Conservation (phyloP, 176 grass and related monocot genomes). For the Eragrostis curvula region DNA sequence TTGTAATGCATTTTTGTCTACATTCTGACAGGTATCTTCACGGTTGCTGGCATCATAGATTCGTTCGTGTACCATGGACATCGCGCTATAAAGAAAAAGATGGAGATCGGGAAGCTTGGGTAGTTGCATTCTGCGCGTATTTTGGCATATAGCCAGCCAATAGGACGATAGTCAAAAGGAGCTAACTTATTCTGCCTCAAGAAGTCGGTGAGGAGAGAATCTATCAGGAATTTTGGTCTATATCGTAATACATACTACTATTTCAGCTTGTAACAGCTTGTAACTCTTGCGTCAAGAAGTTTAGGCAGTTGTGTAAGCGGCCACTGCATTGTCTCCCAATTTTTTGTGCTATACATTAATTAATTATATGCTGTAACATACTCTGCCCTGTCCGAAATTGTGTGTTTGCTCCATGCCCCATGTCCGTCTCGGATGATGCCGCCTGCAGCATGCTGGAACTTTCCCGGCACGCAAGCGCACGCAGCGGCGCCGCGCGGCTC, state of each 20-base stretch:
- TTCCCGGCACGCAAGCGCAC: neutral
- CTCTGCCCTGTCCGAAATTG: neutral
- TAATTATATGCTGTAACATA: neutral
- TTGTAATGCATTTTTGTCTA: neutral
- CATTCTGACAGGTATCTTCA: constrained; percentile 70
- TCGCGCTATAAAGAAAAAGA: constrained; percentile 95
- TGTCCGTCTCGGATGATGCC: neutral
- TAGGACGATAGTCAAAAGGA: constrained; percentile 33
- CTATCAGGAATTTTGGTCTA: constrained; percentile 43
- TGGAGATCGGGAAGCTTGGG: constrained; percentile 83
- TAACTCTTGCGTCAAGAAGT: constrained; percentile 3
- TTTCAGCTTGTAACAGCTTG: too few relatives aligned
- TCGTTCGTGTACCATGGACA: constrained; percentile 95
- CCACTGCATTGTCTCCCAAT: neutral
- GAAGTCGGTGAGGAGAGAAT: neutral
- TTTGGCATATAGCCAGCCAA: constrained; percentile 7
- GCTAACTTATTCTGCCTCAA: constrained; percentile 24
- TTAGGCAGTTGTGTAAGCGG: neutral
- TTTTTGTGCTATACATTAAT: neutral
- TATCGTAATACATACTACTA: neutral
- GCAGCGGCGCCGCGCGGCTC: neutral
- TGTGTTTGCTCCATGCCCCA: neutral
- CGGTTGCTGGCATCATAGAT: constrained; percentile 91
- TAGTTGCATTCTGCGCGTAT: constrained; percentile 28
- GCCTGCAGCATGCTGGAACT: neutral